Conservation (phyloP, 176 grass and related monocot species). For the Eragrostis curvula region DNA sequence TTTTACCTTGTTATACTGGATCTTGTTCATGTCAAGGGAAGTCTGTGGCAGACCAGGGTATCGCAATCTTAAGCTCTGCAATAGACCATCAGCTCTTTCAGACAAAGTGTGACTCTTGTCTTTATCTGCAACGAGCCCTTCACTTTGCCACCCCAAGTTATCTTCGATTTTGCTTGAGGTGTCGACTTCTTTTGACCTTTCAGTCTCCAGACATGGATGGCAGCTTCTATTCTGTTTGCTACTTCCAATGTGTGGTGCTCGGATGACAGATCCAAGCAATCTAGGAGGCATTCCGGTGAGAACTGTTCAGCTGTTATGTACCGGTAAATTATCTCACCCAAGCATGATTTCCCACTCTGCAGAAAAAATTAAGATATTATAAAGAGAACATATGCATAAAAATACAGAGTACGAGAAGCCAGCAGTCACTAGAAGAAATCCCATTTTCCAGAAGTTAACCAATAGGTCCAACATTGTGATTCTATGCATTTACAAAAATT, state of each 20-base stretch:
- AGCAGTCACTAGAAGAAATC: neutral
- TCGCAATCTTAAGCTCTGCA: slow-evolving; percentile 86
- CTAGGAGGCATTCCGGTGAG: slow-evolving; percentile 93
- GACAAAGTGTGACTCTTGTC: slow-evolving; percentile 70
- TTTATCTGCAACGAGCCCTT: slow-evolving; percentile 76
- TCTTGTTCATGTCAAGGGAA: slow-evolving; percentile 95
- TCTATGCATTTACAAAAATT: too few species aligned
- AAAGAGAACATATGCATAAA: neutral
- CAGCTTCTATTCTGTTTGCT: slow-evolving; percentile 93
- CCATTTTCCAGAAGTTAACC: neutral
- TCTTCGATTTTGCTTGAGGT: slow-evolving; percentile 71
- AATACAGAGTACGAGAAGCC: neutral
- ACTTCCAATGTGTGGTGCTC: slow-evolving; percentile 93
- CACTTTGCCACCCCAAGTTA: slow-evolving; percentile 91
- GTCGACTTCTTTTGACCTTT: slow-evolving; percentile 69
- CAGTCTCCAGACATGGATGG: slow-evolving; percentile 89
- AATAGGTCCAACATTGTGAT: neutral
- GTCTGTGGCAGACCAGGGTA: slow-evolving; percentile 91
- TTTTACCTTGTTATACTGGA: slow-evolving; percentile 97
- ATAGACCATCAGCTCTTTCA: slow-evolving; percentile 76
- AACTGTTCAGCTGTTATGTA: slow-evolving; percentile 94
- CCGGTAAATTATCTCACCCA: slow-evolving; percentile 92
- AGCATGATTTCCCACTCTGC: slow-evolving; percentile 92
- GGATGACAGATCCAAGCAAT: slow-evolving; percentile 91
- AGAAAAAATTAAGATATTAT: slow-evolving; percentile 25